Base-by-base conservation (phyloP, 2,329 filamentous ascomycete species). In the Paecilomyces variotii region DNA sequence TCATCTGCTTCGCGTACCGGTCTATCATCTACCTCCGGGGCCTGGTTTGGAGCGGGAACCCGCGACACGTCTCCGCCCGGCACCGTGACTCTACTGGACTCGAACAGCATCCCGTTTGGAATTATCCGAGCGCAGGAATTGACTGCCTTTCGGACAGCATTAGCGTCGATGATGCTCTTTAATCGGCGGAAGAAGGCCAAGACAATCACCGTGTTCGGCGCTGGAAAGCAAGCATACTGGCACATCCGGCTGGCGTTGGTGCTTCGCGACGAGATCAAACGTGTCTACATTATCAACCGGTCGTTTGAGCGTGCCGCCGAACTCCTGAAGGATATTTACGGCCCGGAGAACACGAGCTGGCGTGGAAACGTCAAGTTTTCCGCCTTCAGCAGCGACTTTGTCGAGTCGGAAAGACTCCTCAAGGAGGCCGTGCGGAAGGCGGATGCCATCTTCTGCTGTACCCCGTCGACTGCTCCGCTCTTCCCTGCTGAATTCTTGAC, bases 141-240 rank as follows among this genome's bases (percentile, higher is more conserved):
- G 19, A 89, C 87, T 0, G 85, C 85, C 0, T 89, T 89, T 72
- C 81, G 87, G 53, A 89, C 87, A 0, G 84, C 86, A 0, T 75
- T 89, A 11, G 83, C 83, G 0, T 68, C 78, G 4, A 82, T 82
- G 11, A 83, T 87, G 58, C 78, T 88, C 64, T 79, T 87, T 19
- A 84, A 84, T 68, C 82, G 73, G 67, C 89, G 93, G 58, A 79
- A 82, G 57, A 82, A 82, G 28, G 87, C 96, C 50, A 86, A 87
- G 69, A 90, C 87, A 12, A 70, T 97, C 10, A 87, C 88, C 12
- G 87, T 96, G 56, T 97, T 97, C 71, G 93, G 93, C 26, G 87
- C 88, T 34, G 93, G 93, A 53, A 86, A 88, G 65, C 92, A 97
- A 77, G 93, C 93, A 11, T 96, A 93, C 77, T 97, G 92, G 92